phyloP scores from a whole-genome alignment of 805 yeast genomes.

The Debaryomyces hansenii region DNA sequence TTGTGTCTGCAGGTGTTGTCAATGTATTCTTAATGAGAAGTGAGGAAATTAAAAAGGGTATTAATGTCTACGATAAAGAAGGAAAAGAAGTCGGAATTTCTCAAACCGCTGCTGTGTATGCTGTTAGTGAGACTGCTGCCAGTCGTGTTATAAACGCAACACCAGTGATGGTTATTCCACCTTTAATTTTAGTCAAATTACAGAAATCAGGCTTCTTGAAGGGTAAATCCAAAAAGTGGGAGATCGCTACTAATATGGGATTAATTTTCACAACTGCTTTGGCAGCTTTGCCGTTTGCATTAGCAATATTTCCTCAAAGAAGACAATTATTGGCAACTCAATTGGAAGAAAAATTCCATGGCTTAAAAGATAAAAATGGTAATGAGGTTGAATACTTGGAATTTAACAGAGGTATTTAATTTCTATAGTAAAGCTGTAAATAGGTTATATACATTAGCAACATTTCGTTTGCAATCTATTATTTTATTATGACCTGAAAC shows the following conservation, averaged over 20 bases:
- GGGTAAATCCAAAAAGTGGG: slow-evolving; percentile 64
- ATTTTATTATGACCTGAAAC: slow-evolving; percentile 5
- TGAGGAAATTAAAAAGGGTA: slow-evolving; percentile 87
- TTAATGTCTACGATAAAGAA: slow-evolving; percentile 59
- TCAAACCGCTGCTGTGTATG: slow-evolving; percentile 82
- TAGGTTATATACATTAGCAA: neutral
- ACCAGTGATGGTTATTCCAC: slow-evolving; percentile 97
- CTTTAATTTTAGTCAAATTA: slow-evolving; percentile 74
- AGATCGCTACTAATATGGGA: slow-evolving; percentile 77
- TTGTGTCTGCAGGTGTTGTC: slow-evolving; percentile 93
- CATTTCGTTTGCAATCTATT: neutral
- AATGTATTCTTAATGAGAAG: slow-evolving; percentile 97
- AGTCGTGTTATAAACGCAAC: slow-evolving; percentile 95
- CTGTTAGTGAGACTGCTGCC: slow-evolving; percentile 96
- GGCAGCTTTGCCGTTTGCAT: slow-evolving; percentile 87
- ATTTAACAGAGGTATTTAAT: slow-evolving; percentile 91
- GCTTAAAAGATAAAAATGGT: slow-evolving; percentile 63
- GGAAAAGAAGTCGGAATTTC: slow-evolving; percentile 69
- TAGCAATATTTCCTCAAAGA: slow-evolving; percentile 94
- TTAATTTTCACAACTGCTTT: slow-evolving; percentile 83
- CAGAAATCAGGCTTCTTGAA: slow-evolving; percentile 66
- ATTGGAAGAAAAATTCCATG: slow-evolving; percentile 66
- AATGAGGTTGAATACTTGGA: slow-evolving; percentile 57
- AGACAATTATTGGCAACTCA: slow-evolving; percentile 56
- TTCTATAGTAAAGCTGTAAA: neutral